Percentiles rank a stretch among this genome's conserved stretches.
Evolutionary conservation across 495 filamentous ascomycete species (phyloP).

Genomic region (Penicillium malachiteum): DNA sequence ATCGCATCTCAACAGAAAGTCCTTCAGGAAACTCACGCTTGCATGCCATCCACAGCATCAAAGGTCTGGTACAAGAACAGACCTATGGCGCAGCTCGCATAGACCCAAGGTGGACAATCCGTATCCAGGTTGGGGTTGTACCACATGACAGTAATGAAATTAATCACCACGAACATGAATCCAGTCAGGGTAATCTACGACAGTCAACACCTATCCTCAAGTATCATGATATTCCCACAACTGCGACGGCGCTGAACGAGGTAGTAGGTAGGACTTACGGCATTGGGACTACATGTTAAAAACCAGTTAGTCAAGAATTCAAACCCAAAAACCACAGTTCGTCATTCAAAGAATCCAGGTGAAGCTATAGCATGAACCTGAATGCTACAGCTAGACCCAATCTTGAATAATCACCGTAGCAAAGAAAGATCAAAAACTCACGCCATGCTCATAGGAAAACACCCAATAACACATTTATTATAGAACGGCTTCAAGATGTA

Average conservation of each 20-base stretch:
- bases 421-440: constrained; percentile 44
- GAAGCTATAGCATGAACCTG: no score
- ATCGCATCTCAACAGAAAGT: background rate
- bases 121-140: constrained; percentile 93
- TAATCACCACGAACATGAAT: constrained; percentile 86
- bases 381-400: no score
- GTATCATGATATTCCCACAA: background rate
- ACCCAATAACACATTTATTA: constrained; percentile 87
- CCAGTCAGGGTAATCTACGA: constrained; percentile 81
- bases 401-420: background rate
- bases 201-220: background rate
- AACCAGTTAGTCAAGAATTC: constrained; percentile 16
- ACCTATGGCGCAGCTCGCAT: constrained; percentile 83
- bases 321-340: background rate
- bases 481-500: constrained; percentile 98
- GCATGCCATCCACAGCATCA: constrained; percentile 92
- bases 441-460: constrained; percentile 96
- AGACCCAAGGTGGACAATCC: constrained; percentile 93
- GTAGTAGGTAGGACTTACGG: constrained; percentile 43
- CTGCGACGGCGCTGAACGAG: background rate
- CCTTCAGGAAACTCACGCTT: constrained; percentile 63
- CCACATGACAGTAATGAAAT: constrained; percentile 91
- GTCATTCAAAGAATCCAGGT: no score
- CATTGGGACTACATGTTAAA: constrained; percentile 52
- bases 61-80: constrained; percentile 98